Percentiles rank a stretch among this genome's conserved stretches.
Conservation (phyloP, 768 basidiomycete species). For the Mycena vitilis region DNA sequence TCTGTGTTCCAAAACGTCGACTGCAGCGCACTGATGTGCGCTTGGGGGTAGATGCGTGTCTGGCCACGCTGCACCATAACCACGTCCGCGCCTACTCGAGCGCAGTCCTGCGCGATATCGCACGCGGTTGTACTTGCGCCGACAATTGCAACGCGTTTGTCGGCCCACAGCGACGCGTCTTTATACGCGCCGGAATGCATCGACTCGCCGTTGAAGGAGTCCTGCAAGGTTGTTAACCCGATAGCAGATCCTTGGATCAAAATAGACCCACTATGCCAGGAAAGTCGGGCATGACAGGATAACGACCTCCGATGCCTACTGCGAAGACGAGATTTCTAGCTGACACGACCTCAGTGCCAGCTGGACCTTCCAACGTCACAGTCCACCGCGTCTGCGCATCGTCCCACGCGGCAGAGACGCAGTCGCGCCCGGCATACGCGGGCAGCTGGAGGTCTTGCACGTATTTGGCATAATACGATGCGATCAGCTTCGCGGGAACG, state of each 20-base stretch:
- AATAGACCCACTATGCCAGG: conserved; percentile 27
- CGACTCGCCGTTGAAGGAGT: conserved; percentile 60
- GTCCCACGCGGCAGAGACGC: conserved; percentile 39
- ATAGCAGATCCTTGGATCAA: neutral
- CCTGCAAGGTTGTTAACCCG: conserved; percentile 36
- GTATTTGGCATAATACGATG: conserved; percentile 31
- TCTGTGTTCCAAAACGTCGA: conserved; percentile 28
- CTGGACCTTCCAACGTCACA: conserved; percentile 40
- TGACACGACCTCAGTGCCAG: conserved; percentile 37
- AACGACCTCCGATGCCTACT: conserved; percentile 34
- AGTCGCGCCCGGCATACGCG: conserved; percentile 26
- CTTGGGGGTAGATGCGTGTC: conserved; percentile 45
- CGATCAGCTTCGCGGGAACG: conserved; percentile 34
- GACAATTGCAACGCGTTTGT: conserved; percentile 66
- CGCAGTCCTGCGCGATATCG: conserved; percentile 33
- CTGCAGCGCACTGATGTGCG: conserved; percentile 15
- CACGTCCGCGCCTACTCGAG: conserved; percentile 29
- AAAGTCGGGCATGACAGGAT: conserved; percentile 27
- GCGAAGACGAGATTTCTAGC: conserved; percentile 45
- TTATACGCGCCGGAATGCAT: conserved; percentile 60
- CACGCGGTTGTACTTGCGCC: conserved; percentile 56
- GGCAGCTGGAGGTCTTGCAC: conserved; percentile 26
- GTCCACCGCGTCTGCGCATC: conserved; percentile 41
- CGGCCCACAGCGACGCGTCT: conserved; percentile 53
- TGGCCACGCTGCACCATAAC: conserved; percentile 55